Evolutionary conservation across 1,284 basidiomycete species (phyloP).

Genomic region (Cutaneotrichosporon cutaneum): DNA sequence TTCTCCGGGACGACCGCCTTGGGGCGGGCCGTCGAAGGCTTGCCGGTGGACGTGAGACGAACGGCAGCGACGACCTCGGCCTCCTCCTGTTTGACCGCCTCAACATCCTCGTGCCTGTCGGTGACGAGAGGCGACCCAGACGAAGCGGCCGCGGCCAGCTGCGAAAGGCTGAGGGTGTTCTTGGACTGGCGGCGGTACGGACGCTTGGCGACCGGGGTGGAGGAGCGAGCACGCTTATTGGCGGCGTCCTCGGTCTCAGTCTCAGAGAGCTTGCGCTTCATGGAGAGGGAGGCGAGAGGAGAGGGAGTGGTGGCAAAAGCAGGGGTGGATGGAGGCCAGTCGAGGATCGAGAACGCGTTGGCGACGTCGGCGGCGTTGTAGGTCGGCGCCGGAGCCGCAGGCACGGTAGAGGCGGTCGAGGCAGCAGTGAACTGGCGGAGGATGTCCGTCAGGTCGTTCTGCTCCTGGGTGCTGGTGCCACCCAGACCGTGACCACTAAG

Average conservation of each 20-base stretch:
- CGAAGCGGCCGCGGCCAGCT: slow-evolving; percentile 27
- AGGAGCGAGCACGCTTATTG: slow-evolving; percentile 33
- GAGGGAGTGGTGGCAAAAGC: slow-evolving; percentile 11
- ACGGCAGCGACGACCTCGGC: slow-evolving; percentile 20
- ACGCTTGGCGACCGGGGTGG: slow-evolving; percentile 25
- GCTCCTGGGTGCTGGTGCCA: slow-evolving; percentile 23
- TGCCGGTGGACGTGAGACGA: slow-evolving; percentile 35
- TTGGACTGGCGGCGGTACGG: slow-evolving; percentile 30
- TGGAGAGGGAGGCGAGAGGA: slow-evolving; percentile 16
- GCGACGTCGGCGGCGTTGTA: slow-evolving; percentile 18
- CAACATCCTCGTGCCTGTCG: slow-evolving; percentile 2
- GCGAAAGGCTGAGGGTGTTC: slow-evolving; percentile 25
- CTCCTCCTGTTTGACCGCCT: not conserved
- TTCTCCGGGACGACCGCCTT: slow-evolving; percentile 44
- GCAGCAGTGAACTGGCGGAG: slow-evolving; percentile 22
- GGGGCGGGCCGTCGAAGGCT: slow-evolving; percentile 42
- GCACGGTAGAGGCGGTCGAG: slow-evolving; percentile 9
- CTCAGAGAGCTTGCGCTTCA: slow-evolving; percentile 42
- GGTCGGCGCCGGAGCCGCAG: slow-evolving; percentile 12
- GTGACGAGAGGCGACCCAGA: slow-evolving; percentile 21
- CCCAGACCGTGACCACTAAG: slow-evolving; percentile 34
- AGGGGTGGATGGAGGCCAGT: slow-evolving; percentile 20
- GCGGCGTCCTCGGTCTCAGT: slow-evolving; percentile 24
- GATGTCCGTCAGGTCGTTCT: slow-evolving; percentile 32
- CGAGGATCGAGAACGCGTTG: slow-evolving; percentile 13